A percentile compares a stretch with the other conserved stretches of the same genome.
Evolutionary conservation across 495 filamentous ascomycete genomes (phyloP).

Genomic region (Hyaloscypha bicolor): DNA sequence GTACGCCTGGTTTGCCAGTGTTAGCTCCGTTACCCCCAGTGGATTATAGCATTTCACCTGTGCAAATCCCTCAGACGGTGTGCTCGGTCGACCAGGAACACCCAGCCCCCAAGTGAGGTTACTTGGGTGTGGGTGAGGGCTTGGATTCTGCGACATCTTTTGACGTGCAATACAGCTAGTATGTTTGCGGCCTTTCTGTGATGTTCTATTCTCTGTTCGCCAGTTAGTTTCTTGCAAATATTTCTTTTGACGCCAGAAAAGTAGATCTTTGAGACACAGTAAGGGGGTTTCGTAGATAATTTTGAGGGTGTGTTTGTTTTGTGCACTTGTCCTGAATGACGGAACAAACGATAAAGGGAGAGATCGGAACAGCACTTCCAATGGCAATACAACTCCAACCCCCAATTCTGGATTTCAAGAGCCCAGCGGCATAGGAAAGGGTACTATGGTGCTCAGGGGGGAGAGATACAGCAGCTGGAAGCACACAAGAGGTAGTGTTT

Average conservation of each 20-base stretch:
- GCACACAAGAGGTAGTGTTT: too few relatives aligned
- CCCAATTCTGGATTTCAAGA: not conserved
- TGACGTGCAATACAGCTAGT: not conserved
- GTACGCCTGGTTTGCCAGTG: conserved; percentile 18
- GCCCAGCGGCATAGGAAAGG: not conserved
- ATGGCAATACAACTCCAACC: not conserved
- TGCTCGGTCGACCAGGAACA: conserved; percentile 27
- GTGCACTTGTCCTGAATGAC: not conserved
- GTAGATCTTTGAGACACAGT: not conserved
- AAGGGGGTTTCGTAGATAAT: not conserved
- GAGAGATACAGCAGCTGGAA: too few relatives aligned
- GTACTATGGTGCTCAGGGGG: too few relatives aligned
- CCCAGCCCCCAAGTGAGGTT: conserved; percentile 22
- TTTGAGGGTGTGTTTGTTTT: not conserved
- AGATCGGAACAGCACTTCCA: not conserved
- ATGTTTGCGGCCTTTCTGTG: not conserved
- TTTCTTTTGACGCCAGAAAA: not conserved
- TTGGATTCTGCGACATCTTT: not conserved
- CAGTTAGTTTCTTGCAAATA: not conserved
- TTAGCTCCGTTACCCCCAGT: not conserved
- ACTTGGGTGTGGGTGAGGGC: not conserved
- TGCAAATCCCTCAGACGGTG: conserved; percentile 28
- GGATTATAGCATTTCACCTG: conserved; percentile 14
- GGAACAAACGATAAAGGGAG: not conserved
- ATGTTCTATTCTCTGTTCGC: not conserved